A percentile compares a stretch with the other conserved stretches of the same genome.
These are phyloP conservation scores for Annulohypoxylon stygium DNA, from an alignment of 495 filamentous ascomycete genomes.

Conservation along the genomic window DNA sequence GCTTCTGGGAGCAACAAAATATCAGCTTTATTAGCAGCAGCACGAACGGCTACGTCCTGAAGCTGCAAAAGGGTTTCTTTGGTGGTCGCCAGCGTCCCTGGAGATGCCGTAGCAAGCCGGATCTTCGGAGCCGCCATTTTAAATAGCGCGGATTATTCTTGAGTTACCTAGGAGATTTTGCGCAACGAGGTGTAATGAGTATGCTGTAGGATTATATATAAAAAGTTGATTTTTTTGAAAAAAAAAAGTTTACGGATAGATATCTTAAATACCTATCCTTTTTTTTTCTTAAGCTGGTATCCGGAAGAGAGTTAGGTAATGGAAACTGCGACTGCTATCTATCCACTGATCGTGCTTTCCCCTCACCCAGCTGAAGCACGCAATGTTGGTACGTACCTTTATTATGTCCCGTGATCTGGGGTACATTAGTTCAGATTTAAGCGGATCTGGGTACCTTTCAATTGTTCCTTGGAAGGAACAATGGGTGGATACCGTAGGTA, in stretches of 20 bases:
- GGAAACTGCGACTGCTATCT: background rate
- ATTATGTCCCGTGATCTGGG: constrained; percentile 41
- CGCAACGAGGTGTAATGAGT: background rate
- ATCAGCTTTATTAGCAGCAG: constrained; percentile 69
- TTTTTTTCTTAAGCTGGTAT: background rate
- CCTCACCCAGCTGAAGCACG: background rate
- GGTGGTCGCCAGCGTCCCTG: constrained; percentile 75
- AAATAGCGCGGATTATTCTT: background rate
- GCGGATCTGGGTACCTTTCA: background rate
- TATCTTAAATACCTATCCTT: background rate
- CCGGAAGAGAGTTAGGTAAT: constrained; percentile 2
- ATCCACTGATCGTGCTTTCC: background rate
- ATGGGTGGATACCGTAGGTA: background rate
- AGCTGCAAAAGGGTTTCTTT: constrained; percentile 75
- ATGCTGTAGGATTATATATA: no score
- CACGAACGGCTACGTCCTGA: constrained; percentile 64
- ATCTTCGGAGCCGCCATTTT: constrained; percentile 54
- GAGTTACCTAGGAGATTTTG: background rate
- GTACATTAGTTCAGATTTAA: constrained; percentile 21
- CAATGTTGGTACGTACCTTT: constrained; percentile 26
- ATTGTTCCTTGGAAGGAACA: background rate
- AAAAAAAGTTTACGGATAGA: background rate
- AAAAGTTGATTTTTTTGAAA: no score
- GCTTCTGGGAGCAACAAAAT: constrained; percentile 94
- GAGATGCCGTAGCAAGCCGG: constrained; percentile 82